Evolutionary conservation across 2,329 filamentous ascomycete species (phyloP).

Genomic region (Emericellopsis cladophorae): DNA sequence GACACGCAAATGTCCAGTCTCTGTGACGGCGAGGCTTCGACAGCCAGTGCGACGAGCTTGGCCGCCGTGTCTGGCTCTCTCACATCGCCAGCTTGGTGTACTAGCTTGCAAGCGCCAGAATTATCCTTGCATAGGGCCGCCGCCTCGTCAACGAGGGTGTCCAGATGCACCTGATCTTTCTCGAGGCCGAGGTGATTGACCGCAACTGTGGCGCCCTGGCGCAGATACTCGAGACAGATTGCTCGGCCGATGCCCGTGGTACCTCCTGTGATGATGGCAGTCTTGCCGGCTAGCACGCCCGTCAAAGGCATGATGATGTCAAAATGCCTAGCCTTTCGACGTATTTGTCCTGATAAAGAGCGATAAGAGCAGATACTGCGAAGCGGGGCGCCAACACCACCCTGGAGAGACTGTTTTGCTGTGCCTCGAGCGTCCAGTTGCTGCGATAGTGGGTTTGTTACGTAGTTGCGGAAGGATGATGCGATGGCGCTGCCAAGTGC

Average conservation of each 20-base stretch:
- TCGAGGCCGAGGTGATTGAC: slow-evolving; percentile 64
- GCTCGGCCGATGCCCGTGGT: slow-evolving; percentile 79
- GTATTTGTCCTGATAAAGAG: too few species aligned
- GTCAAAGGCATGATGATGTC: background rate
- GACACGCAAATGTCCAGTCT: slow-evolving; percentile 69
- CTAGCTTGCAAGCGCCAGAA: slow-evolving; percentile 38
- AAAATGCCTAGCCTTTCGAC: background rate
- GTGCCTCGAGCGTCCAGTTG: too few species aligned
- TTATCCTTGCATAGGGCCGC: slow-evolving; percentile 23
- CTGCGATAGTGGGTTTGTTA: too few species aligned
- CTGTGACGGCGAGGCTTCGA: slow-evolving; percentile 31
- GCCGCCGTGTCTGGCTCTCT: slow-evolving; percentile 59
- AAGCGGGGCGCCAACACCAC: too few species aligned
- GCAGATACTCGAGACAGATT: slow-evolving; percentile 67
- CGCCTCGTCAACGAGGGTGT: slow-evolving; percentile 39
- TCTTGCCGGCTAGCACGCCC: slow-evolving; percentile 44
- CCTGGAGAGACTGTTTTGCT: too few species aligned
- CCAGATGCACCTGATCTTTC: slow-evolving; percentile 36
- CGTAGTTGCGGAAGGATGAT: too few species aligned
- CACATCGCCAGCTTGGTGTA: slow-evolving; percentile 66
- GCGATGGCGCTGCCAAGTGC: too few species aligned
- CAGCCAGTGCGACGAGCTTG: slow-evolving; percentile 52
- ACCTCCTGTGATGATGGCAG: slow-evolving; percentile 76
- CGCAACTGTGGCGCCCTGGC: slow-evolving; percentile 61
- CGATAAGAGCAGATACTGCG: too few species aligned